Percentiles rank a stretch among this genome's conserved stretches.
These are phyloP conservation scores for Aspergillus kassunensis DNA, from an alignment of 495 filamentous ascomycete species.

Conservation along the genomic window DNA sequence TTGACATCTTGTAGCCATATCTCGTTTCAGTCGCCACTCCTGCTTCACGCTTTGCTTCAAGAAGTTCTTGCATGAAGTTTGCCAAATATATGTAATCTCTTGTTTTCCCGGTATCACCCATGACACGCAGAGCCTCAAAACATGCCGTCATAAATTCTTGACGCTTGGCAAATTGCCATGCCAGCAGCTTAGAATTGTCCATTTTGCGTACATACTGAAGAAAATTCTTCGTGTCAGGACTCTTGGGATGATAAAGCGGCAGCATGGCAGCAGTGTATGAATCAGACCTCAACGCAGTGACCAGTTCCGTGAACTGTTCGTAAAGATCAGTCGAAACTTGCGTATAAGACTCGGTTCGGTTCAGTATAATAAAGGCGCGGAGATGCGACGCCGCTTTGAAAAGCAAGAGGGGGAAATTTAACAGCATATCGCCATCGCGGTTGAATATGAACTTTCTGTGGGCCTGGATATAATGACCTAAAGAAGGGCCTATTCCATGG, in stretches of 20 bases:
- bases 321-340: conserved; percentile 24
- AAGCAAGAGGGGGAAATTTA: too few relatives aligned
- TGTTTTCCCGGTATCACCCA: conserved; percentile 29
- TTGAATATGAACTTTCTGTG: conserved; percentile 21
- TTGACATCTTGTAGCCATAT: conserved; percentile 7
- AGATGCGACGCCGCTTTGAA: too few relatives aligned
- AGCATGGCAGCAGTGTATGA: conserved; percentile 23
- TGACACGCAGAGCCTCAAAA: conserved; percentile 34
- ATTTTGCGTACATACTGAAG: conserved; percentile 23
- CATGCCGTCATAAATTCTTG: conserved; percentile 27
- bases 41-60: conserved; percentile 21
- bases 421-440: neutral
- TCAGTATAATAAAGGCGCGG: too few relatives aligned
- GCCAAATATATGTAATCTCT: conserved; percentile 29
- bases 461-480: conserved; percentile 29
- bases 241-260: conserved; percentile 33
- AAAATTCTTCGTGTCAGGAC: conserved; percentile 31
- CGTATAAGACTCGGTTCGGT: too few relatives aligned
- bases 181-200: conserved; percentile 12
- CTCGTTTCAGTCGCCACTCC: neutral
- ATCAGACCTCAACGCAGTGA: conserved; percentile 24
- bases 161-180: conserved; percentile 19
- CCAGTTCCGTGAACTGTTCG: conserved; percentile 26
- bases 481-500: conserved; percentile 26
- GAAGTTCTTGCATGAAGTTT: conserved; percentile 27